Base-by-base conservation (phyloP, 345 rosid species). In the Cardiospermum halicacabum region DNA sequence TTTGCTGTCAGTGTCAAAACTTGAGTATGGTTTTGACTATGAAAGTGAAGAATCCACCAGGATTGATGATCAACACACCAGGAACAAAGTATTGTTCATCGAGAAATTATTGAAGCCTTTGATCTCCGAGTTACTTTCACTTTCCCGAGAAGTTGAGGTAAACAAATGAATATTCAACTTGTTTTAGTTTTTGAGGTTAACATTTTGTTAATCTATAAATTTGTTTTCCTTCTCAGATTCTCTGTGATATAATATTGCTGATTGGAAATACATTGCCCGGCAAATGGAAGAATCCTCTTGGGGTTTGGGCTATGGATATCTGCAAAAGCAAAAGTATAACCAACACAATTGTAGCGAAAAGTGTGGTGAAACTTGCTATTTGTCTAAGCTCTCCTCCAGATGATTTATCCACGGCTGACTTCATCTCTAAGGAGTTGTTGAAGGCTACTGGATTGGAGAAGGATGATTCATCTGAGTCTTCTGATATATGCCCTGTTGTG, bases 91-190 rank as follows among this genome's bases (percentile, higher is more conserved):
- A 64, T 48, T 75, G 48, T 80, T 85, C 61, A 54, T 88, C 60
- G 64, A 50, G 74, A 81, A 78, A 77, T 12, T 77, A 61, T 60
- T 86, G 75, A 81, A 74, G 82, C 96, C 89, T 3, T 65, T 88
- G 62, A 54, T 80, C 54, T 65, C 58, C 1, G 84, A 86, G 65
- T 82, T 91, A 63, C 80, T 68, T 65, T 76, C 86, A 55, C 61
- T 56, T 70, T 69, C 74, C 69, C 66, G 66, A 27, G 89, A 79
- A 65, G 69, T 75, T 54, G 97, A 91, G 96, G 97, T 91, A 74
- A 73, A 47, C 56, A 56, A 42, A 56, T 32, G 15, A 36, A 9
- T 54, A 25, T 18, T 9, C 25, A 30, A 30, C 9, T 59, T n/a
- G 21, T 30, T 42, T 27, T 56, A 4, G 7, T 7, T 26, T 34